Percentiles rank a stretch among this genome's conserved stretches.
phyloP scores from a whole-genome alignment of 1,139 yeast genomes.

The Maudiozyma humilis region DNA sequence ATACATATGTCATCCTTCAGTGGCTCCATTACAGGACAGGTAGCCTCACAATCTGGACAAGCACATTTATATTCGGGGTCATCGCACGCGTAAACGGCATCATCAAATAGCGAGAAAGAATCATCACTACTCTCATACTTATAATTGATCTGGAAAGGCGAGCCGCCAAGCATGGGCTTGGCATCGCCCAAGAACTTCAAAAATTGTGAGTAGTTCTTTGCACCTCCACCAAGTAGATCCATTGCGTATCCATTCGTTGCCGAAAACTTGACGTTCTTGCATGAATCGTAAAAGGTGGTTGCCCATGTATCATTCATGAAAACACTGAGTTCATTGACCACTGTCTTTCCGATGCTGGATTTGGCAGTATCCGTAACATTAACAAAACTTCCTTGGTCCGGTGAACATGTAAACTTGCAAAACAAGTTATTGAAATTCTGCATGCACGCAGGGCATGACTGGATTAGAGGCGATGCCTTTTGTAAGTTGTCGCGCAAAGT shows the following conservation, averaged over 20 bases:
- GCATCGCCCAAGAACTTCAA: conserved; percentile 88
- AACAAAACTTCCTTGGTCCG: conserved; percentile 69
- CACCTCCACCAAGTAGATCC: conserved; percentile 97
- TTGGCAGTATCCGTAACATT: conserved; percentile 50
- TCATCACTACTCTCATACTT: conserved; percentile 35
- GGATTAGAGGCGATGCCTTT: conserved; percentile 68
- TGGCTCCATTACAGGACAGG: conserved; percentile 66
- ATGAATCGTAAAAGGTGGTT: conserved; percentile 61
- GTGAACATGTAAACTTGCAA: conserved; percentile 86
- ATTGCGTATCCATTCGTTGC: conserved; percentile 95
- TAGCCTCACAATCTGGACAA: conserved; percentile 76
- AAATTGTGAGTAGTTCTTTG: conserved; percentile 60
- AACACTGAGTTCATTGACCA: conserved; percentile 66
- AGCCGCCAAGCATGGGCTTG: conserved; percentile 86
- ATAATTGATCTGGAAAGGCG: conserved; percentile 89
- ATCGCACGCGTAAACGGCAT: conserved; percentile 43
- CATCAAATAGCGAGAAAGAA: conserved; percentile 20
- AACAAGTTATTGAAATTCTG: conserved; percentile 78
- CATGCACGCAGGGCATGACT: conserved; percentile 92
- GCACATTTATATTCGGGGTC: conserved; percentile 62
- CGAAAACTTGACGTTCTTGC: conserved; percentile 81
- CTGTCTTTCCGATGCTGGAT: conserved; percentile 48
- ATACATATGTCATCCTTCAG: conserved; percentile 38
- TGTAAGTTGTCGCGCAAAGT: conserved; percentile 48
- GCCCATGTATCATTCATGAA: conserved; percentile 58